These are phyloP conservation scores for Cyclocybe aegerita DNA, from an alignment of 768 basidiomycete species.

Conservation along the genomic window DNA sequence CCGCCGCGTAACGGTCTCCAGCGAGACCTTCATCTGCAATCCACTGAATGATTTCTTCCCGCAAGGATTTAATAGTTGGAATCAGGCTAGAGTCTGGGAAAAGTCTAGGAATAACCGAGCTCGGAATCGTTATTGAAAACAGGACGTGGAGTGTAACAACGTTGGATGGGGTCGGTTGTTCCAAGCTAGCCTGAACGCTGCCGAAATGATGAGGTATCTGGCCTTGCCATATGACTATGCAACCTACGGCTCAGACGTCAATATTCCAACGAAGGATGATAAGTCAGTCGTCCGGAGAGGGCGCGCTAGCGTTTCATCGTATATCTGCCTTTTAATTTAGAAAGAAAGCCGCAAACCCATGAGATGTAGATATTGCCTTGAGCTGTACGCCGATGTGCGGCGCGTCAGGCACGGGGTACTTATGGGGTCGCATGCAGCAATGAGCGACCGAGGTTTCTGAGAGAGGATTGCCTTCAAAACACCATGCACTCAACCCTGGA, in stretches of 20 bases:
- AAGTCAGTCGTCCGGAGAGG: constrained; percentile 61
- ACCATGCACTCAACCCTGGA: constrained; percentile 69
- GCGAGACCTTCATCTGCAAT: constrained; percentile 68
- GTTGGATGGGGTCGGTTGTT: constrained; percentile 31
- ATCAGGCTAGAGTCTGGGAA: constrained; percentile 29
- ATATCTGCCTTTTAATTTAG: constrained; percentile 43
- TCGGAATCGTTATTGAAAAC: constrained; percentile 43
- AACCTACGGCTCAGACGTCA: constrained; percentile 63
- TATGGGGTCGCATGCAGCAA: constrained; percentile 43
- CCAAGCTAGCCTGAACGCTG: constrained; percentile 40
- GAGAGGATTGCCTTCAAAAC: constrained; percentile 23
- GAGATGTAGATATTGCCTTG: constrained; percentile 44
- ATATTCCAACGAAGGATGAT: constrained; percentile 71
- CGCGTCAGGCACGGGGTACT: constrained; percentile 56
- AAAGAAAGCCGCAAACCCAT: constrained; percentile 1
- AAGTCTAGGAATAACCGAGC: constrained; percentile 36
- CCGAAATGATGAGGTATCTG: constrained; percentile 8
- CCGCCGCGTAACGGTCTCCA: constrained; percentile 67
- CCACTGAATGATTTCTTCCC: constrained; percentile 67
- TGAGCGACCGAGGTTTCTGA: constrained; percentile 13
- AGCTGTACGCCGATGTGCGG: constrained; percentile 70
- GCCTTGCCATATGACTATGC: not conserved
- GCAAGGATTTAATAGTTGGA: constrained; percentile 24
- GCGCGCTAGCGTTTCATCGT: constrained; percentile 44
- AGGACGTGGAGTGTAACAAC: constrained; percentile 74